Evolutionary conservation across 139 green algal genomes (phyloP), one percentile per base, ranked within the genome.

Genomic region (Chlorella vulgaris): DNA sequence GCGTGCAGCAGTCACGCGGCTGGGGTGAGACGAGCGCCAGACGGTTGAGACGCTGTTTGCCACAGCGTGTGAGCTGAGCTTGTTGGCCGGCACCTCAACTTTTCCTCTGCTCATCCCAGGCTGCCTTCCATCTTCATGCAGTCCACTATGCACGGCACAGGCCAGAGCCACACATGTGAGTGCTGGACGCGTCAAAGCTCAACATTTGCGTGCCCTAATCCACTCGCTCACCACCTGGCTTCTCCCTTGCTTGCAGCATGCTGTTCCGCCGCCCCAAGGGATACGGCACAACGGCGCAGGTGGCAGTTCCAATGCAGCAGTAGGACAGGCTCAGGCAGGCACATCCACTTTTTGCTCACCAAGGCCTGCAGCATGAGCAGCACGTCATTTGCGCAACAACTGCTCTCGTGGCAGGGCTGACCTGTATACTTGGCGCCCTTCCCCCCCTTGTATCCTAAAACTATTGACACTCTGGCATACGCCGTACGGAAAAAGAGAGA

Each of bases 1-100:
- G 97, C 36, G 95, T 99, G 39, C 95, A 98, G 87, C 97, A 99
- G 87, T 98, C 94, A 1, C 87, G 94, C 7, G 97, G 97, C 61
- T 99, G 97, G 97, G 93, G 66, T 74, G 8, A 81, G 55, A 47
- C 6, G 2, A 26, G 47, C 15, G n/a, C n/a, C n/a, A n/a, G n/a
- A n/a, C n/a, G n/a, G n/a, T n/a, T n/a, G n/a, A n/a, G n/a, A n/a
- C n/a, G n/a, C n/a, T n/a, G n/a, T n/a, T n/a, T n/a, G n/a, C n/a
- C n/a, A n/a, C n/a, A n/a, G n/a, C n/a, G n/a, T n/a, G n/a, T n/a
- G n/a, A n/a, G n/a, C n/a, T n/a, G n/a, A n/a, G n/a, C n/a, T n/a
- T n/a, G n/a, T n/a, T n/a, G n/a, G n/a, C n/a, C n/a, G n/a, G n/a
- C n/a, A n/a, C n/a, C n/a, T n/a, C n/a, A n/a, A n/a, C n/a, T n/a